Percentiles rank a stretch among this genome's conserved stretches.
phyloP scores from a whole-genome alignment of 345 rosid genomes.

The Cardamine resedifolia region DNA sequence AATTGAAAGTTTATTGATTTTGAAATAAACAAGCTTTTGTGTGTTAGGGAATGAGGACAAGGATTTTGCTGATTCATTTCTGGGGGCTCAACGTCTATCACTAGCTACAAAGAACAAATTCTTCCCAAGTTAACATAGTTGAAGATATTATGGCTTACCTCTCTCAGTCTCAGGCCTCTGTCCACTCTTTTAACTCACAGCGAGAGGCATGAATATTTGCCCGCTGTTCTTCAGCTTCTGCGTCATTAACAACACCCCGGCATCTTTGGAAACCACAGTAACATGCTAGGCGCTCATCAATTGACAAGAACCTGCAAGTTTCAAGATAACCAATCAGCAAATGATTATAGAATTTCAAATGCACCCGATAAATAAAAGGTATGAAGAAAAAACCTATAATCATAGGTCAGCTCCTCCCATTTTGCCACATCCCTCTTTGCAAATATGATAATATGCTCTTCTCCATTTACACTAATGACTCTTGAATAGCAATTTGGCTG shows the following conservation, averaged over 20 bases:
- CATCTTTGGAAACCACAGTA: conserved; percentile 92
- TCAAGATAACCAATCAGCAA: conserved; percentile 23
- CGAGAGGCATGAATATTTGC: conserved; percentile 65
- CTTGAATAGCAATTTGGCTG: conserved; percentile 99
- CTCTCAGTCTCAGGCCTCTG: conserved; percentile 52
- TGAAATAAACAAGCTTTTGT: too few species aligned
- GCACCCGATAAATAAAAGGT: not conserved
- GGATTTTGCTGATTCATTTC: too few species aligned
- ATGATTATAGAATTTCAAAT: conserved; percentile 1
- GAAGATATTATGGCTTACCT: conserved; percentile 8
- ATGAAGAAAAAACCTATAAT: conserved; percentile 67
- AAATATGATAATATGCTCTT: conserved; percentile 87
- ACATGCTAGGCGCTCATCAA: conserved; percentile 85
- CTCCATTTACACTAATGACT: conserved; percentile 76
- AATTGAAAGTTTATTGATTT: too few species aligned
- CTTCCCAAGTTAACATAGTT: not conserved
- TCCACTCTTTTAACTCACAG: conserved; percentile 76
- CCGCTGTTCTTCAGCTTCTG: conserved; percentile 80
- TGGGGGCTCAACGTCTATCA: too few species aligned
- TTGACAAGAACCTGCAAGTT: conserved; percentile 76
- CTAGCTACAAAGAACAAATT: conserved; percentile 1
- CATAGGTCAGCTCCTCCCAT: conserved; percentile 97
- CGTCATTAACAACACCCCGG: conserved; percentile 94
- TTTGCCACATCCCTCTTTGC: conserved; percentile 93
- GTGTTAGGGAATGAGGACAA: too few species aligned